Evolutionary conservation across 1,139 yeast species (phyloP).

Genomic region (Pichia sp.): DNA sequence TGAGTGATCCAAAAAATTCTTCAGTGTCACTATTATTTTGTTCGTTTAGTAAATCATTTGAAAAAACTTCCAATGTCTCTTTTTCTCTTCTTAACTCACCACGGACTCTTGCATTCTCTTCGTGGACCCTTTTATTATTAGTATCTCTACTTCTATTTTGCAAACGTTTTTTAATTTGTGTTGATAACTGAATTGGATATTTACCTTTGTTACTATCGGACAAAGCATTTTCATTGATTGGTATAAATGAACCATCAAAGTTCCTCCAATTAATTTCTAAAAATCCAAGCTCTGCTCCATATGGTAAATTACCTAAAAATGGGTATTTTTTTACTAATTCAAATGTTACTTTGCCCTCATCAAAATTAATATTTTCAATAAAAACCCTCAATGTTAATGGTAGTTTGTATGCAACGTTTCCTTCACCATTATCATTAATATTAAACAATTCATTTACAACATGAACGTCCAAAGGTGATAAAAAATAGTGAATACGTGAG

Average conservation of each 20-base stretch:
- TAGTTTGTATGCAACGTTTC: constrained; percentile 8
- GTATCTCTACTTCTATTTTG: constrained; percentile 51
- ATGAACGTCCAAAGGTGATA: constrained; percentile 74
- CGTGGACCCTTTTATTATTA: constrained; percentile 49
- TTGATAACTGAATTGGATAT: constrained; percentile 48
- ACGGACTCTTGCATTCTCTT: constrained; percentile 29
- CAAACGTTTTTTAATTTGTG: constrained; percentile 52
- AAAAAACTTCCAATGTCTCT: constrained; percentile 11
- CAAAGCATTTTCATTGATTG: constrained; percentile 8
- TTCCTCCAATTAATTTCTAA: constrained; percentile 78
- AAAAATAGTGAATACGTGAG: constrained; percentile 56
- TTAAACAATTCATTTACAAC: constrained; percentile 30
- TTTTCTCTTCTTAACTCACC: constrained; percentile 16
- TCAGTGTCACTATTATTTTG: neutral
- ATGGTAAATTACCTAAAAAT: constrained; percentile 74
- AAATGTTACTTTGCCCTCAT: constrained; percentile 47
- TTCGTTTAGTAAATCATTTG: neutral
- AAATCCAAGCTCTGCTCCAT: constrained; percentile 78
- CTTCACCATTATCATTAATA: neutral
- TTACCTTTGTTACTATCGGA: constrained; percentile 15
- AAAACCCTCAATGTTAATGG: constrained; percentile 10
- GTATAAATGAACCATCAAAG: constrained; percentile 12
- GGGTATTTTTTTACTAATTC: constrained; percentile 57
- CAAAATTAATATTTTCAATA: constrained; percentile 63
- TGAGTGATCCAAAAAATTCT: neutral